A percentile compares a stretch with the other conserved stretches of the same genome.
These are phyloP conservation scores for Tolypocladium tundrense DNA, from an alignment of 2,329 filamentous ascomycete genomes.

Conservation along the genomic window DNA sequence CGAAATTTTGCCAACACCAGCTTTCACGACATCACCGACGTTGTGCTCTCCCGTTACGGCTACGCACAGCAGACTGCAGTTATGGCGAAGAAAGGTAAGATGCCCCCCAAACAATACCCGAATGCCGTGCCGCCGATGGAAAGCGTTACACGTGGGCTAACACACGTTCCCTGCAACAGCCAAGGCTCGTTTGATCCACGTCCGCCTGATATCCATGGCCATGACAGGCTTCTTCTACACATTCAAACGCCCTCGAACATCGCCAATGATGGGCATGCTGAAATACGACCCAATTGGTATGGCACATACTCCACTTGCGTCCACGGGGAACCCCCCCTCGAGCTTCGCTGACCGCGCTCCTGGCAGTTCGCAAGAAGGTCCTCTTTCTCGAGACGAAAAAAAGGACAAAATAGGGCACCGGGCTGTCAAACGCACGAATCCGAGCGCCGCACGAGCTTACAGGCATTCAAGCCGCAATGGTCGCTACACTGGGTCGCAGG, in stretches of 20 bases:
- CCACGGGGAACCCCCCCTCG: not conserved
- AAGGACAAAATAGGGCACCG: slow-evolving; percentile 43
- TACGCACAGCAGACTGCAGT: not conserved
- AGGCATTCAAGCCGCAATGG: not conserved
- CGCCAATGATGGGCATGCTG: slow-evolving; percentile 86
- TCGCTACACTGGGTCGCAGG: not conserved
- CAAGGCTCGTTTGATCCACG: slow-evolving; percentile 86
- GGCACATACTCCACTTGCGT: not conserved
- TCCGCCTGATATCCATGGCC: slow-evolving; percentile 95
- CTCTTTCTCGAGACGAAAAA: slow-evolving; percentile 91
- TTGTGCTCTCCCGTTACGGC: not conserved
- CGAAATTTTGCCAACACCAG: slow-evolving; percentile 5
- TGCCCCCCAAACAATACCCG: not conserved
- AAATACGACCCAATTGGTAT: slow-evolving; percentile 97
- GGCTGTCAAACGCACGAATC: not conserved
- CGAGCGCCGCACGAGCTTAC: not conserved
- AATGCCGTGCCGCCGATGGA: not conserved
- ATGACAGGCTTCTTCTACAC: slow-evolving; percentile 98
- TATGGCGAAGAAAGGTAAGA: slow-evolving; percentile 17
- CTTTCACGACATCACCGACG: not conserved
- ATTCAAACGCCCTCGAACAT: slow-evolving; percentile 68
- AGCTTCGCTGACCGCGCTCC: not conserved
- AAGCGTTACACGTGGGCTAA: not conserved
- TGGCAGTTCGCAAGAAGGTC: slow-evolving; percentile 80
- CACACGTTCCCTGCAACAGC: slow-evolving; percentile 34